Evolutionary conservation across 139 green algal species (phyloP).

Genomic region (Micractinium conductrix): DNA sequence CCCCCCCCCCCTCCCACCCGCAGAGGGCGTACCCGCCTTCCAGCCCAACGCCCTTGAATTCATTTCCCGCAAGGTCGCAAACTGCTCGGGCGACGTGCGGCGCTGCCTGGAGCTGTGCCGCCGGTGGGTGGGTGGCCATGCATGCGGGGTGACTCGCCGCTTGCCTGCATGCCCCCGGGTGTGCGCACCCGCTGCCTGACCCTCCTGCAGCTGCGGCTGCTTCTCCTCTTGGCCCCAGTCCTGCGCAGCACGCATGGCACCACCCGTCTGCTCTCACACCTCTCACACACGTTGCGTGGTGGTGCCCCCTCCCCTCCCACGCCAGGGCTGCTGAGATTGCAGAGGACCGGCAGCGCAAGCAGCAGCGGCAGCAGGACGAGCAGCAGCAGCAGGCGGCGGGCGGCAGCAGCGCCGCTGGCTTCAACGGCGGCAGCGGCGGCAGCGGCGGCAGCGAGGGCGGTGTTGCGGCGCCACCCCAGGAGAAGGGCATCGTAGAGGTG

Average conservation of each 20-base stretch:
- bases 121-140: neutral
- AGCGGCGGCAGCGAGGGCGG: neutral
- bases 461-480: neutral
- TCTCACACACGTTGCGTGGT: neutral
- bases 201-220: neutral
- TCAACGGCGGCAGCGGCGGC: neutral
- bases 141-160: no score
- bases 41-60: conserved; percentile 56
- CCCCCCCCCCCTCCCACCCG: neutral
- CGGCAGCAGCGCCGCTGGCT: neutral
- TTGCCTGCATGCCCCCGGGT: no score
- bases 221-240: no score
- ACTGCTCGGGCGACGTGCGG: conserved; percentile 76
- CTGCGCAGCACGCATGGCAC: no score
- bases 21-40: conserved; percentile 35
- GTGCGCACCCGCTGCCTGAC: neutral
- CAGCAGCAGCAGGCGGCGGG: conserved; percentile 18
- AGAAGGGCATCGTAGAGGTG: conserved; percentile 20
- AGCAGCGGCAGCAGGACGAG: conserved; percentile 15
- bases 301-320: neutral
- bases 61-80: conserved; percentile 67
- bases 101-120: conserved; percentile 78
- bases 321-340: conserved; percentile 53
- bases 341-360: conserved; percentile 27
- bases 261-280: no score